Base-by-base conservation (phyloP, 2,329 filamentous ascomycete genomes). In the Cryphonectria parasitica region DNA sequence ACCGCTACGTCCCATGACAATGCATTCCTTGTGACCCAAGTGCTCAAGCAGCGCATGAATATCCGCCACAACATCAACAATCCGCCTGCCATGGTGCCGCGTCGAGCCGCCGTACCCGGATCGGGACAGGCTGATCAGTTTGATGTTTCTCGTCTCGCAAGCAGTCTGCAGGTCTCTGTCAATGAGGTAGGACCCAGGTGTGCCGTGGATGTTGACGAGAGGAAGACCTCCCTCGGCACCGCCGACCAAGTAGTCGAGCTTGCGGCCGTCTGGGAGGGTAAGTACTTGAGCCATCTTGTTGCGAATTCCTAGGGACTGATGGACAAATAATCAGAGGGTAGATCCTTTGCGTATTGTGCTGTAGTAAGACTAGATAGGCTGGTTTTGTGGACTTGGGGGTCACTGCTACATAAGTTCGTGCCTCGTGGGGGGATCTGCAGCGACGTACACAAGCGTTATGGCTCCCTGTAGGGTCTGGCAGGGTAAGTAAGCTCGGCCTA, bases 21-120 rank as follows among this genome's bases (percentile, higher is more conserved):
- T 17, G 41, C 69, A 71, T 52, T 71, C 65, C 58, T 73, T 69
- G 28, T 69, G 28, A 36, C 64, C 69, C 28, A 73, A 49, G 31
- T 73, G 69, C 31, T 63, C 60, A 11, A 71, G 66, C 63, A 73
- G 41, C 36, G 67, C 71, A n/a, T 69, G 49, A 22, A 72, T 65
- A 22, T 72, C 68, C 52, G 64, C 54, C 22, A 68, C 68, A 22
- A 62, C 34, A 31, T 72, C 68, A 11, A 70, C 70, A 2, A 68
- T 43, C 22, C 22, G 58, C 45, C 70, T 66, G 34, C 64, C 70
- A 34, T 36, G 52, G 1, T 72, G 64, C 25, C 68, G 49, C 22
- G 64, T 66, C n/a, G 70, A 72, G 11, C 43, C 54, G 15, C 70
- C 70, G n/a, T 72, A 72, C 7, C 70, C 68, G 25, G 70, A 64